Percentiles rank a stretch among this genome's conserved stretches.
Evolutionary conservation across 1,284 basidiomycete genomes (phyloP).

Genomic region (Irpex lacteus): DNA sequence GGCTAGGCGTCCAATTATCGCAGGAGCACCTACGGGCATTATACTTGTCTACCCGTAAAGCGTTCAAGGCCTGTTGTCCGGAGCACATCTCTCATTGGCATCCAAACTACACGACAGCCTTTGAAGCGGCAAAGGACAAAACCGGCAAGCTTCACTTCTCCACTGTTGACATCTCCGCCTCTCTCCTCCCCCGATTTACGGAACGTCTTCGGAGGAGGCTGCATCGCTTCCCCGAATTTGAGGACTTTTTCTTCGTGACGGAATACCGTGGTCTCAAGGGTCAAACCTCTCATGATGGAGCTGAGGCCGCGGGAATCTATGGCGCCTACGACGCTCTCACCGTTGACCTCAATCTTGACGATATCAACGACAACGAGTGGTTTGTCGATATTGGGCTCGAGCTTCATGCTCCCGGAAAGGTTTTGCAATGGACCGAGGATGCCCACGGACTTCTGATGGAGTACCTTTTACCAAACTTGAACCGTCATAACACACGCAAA

Average conservation of each 20-base stretch:
- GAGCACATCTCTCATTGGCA: slow-evolving; percentile 2
- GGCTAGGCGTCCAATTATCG: background rate
- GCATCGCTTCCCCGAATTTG: background rate
- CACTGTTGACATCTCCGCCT: background rate
- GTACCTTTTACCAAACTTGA: background rate
- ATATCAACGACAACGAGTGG: slow-evolving; percentile 2
- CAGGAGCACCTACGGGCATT: background rate
- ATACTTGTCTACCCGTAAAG: slow-evolving; percentile 2
- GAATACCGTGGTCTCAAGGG: slow-evolving; percentile 6
- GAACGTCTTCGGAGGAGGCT: background rate
- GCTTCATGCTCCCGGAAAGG: background rate
- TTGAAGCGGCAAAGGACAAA: background rate
- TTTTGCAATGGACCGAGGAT: slow-evolving; percentile 2
- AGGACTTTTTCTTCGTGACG: slow-evolving; percentile 6
- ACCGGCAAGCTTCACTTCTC: background rate
- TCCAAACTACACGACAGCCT: background rate
- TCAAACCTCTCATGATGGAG: background rate
- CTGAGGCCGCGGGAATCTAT: background rate
- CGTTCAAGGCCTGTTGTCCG: background rate
- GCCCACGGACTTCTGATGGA: background rate
- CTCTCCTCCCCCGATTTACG: background rate
- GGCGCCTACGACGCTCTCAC: background rate
- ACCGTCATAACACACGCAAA: background rate
- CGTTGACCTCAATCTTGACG: background rate
- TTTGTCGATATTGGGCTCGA: slow-evolving; percentile 9